Conservation (phyloP, 1,284 basidiomycete genomes). For the Cryptococcus sp. region DNA sequence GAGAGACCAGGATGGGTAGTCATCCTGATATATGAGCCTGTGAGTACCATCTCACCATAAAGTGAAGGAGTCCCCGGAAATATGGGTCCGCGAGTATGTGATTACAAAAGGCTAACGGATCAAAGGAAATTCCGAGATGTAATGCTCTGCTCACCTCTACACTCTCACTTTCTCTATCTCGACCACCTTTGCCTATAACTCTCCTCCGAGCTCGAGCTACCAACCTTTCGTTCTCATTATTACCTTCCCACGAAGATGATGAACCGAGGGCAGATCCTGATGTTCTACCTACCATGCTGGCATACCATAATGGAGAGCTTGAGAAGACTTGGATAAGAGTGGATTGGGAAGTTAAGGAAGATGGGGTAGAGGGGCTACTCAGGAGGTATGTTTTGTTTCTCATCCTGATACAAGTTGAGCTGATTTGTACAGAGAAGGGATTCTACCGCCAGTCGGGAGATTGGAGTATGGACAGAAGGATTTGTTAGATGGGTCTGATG, state of each 20-base stretch:
- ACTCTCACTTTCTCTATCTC: slow-evolving; percentile 27
- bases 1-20: slow-evolving; percentile 39
- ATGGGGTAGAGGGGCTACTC: slow-evolving; percentile 33
- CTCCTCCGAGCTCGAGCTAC: slow-evolving; percentile 37
- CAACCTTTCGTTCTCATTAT: slow-evolving; percentile 35
- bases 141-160: slow-evolving; percentile 25
- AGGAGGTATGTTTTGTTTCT: slow-evolving; percentile 22
- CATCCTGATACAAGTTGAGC: neutral
- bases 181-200: slow-evolving; percentile 12
- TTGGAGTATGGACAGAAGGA: neutral
- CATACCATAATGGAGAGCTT: slow-evolving; percentile 41
- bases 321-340: slow-evolving; percentile 40
- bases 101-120: neutral
- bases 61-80: too few relatives aligned
- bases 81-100: neutral
- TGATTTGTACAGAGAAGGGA: neutral
- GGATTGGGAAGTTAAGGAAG: slow-evolving; percentile 37
- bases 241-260: slow-evolving; percentile 17
- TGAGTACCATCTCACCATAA: slow-evolving; percentile 15
- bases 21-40: slow-evolving; percentile 43
- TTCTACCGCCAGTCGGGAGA: neutral
- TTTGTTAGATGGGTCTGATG: neutral
- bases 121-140: slow-evolving; percentile 37
- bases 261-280: slow-evolving; percentile 35
- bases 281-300: slow-evolving; percentile 43